phyloP scores from a whole-genome alignment of 106 monocot species.

The Phalaenopsis aphrodite region DNA sequence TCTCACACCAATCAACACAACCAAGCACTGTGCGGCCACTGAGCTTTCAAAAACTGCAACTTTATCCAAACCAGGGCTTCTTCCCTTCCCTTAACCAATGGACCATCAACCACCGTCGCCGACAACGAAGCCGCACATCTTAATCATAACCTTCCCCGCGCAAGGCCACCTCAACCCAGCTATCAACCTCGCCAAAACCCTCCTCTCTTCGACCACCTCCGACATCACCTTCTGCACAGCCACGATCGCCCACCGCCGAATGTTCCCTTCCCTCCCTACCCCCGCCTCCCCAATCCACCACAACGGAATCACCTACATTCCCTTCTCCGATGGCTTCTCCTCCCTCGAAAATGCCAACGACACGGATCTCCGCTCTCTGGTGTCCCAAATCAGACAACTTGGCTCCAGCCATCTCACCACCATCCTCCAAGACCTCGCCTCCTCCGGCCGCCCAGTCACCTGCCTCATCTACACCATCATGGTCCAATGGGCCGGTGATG shows the following conservation, averaged over 20 bases:
- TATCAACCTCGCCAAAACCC: conserved; percentile 6
- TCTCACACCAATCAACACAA: too few species aligned
- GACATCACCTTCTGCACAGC: conserved; percentile 7
- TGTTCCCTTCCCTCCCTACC: conserved; percentile 4
- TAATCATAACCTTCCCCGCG: conserved; percentile 1
- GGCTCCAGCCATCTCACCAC: conserved; percentile 9
- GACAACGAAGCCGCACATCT: not conserved
- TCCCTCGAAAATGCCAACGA: conserved; percentile 1
- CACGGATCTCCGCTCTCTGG: not conserved
- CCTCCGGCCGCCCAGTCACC: conserved; percentile 21
- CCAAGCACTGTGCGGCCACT: not conserved
- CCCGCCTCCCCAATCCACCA: not conserved
- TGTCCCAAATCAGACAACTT: not conserved
- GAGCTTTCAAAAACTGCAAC: not conserved
- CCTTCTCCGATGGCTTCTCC: conserved; percentile 35
- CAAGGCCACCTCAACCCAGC: conserved; percentile 17
- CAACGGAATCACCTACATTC: conserved; percentile 21
- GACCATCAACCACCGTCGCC: not conserved
- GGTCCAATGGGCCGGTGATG: conserved; percentile 25
- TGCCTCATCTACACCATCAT: conserved; percentile 28
- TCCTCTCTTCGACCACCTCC: not conserved
- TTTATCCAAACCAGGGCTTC: not conserved
- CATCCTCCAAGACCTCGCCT: conserved; percentile 11
- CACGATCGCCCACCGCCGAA: conserved; percentile 1
- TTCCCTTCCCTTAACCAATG: not conserved